Evolutionary conservation across 495 filamentous ascomycete species (phyloP), one percentile per base, ranked within the genome.

Genomic region (Acidiella bohemica): DNA sequence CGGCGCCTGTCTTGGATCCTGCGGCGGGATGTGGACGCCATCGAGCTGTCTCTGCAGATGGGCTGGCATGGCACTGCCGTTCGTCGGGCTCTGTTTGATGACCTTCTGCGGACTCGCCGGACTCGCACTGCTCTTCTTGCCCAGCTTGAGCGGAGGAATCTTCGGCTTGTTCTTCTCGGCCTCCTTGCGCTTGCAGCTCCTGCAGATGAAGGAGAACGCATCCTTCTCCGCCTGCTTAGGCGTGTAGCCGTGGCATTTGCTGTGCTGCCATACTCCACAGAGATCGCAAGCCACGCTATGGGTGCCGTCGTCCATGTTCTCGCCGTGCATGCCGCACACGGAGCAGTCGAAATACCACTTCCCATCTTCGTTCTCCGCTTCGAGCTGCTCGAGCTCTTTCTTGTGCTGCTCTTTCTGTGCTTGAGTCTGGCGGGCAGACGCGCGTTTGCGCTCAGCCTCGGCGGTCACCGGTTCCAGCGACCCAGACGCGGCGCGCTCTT

Each of bases 231-330:
- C 88, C 41, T 83, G 79, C 32, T 68, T 66, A 42, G 84, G 70
- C 9, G 67, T 68, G 42, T 96, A 81, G 22, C 76, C 81, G 35
- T 93, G 73, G 53, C 90, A 97, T 34, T 77, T 79, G 65, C 81
- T 88, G 52, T 95, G 90, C 55, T 95, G 88, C 90, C 90, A 97
- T 14, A 93, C 77, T 55, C 81, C 90, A 67, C 90, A 97, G 34
- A 70, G 78, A 53, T 96, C 90, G 57, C 90, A 97, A n/a, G 86
- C 80, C 42, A 97, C 74, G 55, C 82, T 93, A 57, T 93, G 84
- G 1, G 81, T 78, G 33, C 90, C 90, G 51, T 95, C 90, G 49
- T 95, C 88, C 49, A 80, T 39, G 47, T 93, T 78, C 51, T 90
- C 77, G 28, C 90, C 88, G 58, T 93, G 77, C 20, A 81, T 71